Percentiles rank a stretch among this genome's conserved stretches.
Evolutionary conservation across 345 rosid genomes (phyloP).

Genomic region (Syzygium grande): DNA sequence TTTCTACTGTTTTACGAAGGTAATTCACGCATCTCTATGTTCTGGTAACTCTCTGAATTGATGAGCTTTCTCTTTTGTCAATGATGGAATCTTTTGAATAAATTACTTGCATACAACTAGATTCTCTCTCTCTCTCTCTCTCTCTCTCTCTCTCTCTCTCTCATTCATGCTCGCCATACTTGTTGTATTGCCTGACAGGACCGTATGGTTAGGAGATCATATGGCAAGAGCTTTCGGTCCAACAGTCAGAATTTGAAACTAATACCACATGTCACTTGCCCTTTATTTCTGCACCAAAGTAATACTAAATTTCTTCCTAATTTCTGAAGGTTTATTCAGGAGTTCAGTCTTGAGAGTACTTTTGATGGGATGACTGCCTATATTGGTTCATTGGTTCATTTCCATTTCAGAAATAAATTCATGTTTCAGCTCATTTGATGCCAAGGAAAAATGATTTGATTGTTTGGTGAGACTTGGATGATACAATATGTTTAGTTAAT

Average conservation of each 20-base stretch:
- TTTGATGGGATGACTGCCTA: not conserved
- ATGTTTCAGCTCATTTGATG: not conserved
- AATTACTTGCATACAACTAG: not conserved
- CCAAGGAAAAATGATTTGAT: not conserved
- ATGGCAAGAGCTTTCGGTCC: not conserved
- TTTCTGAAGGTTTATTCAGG: not conserved
- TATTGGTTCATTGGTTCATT: not conserved
- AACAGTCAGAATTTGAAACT: not conserved
- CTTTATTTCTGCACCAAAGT: not conserved
- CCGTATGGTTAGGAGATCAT: not conserved
- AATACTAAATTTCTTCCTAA: not conserved
- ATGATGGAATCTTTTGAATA: not conserved
- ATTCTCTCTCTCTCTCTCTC: not conserved
- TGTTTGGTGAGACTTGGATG: not conserved
- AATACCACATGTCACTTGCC: not conserved
- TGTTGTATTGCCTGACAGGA: not conserved
- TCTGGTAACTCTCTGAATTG: not conserved
- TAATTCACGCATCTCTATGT: slow-evolving; percentile 5
- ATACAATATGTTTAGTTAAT: not conserved
- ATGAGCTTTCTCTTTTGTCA: not conserved
- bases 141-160: not conserved
- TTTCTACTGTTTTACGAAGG: slow-evolving; percentile 88
- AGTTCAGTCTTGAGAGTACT: not conserved
- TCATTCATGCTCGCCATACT: not conserved
- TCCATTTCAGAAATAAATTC: not conserved